Percentiles rank a stretch among this genome's conserved stretches.
These are phyloP conservation scores for Platismatia glauca DNA, from an alignment of 495 filamentous ascomycete species.

Conservation along the genomic window DNA sequence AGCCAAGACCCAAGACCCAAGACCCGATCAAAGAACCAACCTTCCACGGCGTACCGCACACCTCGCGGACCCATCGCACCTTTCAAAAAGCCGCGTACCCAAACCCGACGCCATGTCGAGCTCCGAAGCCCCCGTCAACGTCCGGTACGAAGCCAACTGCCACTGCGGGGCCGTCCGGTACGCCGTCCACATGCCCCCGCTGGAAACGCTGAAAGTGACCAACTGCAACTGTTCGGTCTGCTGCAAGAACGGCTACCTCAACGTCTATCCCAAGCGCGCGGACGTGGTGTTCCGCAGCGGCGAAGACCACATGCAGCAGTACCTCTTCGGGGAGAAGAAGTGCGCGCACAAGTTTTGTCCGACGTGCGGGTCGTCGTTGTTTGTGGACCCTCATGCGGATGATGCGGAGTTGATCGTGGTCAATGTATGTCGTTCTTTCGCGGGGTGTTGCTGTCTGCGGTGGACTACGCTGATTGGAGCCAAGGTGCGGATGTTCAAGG, in stretches of 20 bases:
- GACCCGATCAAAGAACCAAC: no score
- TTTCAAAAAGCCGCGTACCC: no score
- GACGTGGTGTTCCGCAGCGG: slow-evolving; percentile 26
- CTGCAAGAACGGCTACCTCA: slow-evolving; percentile 34
- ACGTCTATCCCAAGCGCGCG: slow-evolving; percentile 27
- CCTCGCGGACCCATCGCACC: no score
- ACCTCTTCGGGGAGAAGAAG: slow-evolving; percentile 23
- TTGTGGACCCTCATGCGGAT: slow-evolving; percentile 5
- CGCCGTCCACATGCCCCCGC: slow-evolving; percentile 20
- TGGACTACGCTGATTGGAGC: slow-evolving; percentile 1
- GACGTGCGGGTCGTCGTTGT: slow-evolving; percentile 25
- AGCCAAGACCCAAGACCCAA: no score
- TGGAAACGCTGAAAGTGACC: slow-evolving; percentile 23
- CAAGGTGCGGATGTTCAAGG: slow-evolving; percentile 29
- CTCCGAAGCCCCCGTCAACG: background rate
- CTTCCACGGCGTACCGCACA: no score
- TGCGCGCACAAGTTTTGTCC: slow-evolving; percentile 28
- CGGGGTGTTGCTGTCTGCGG: no score
- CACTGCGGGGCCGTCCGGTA: slow-evolving; percentile 18
- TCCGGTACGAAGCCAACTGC: slow-evolving; percentile 23
- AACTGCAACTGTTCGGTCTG: slow-evolving; percentile 39
- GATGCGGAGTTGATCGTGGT: slow-evolving; percentile 16
- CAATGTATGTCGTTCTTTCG: slow-evolving; percentile 21
- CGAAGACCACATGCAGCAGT: slow-evolving; percentile 22
- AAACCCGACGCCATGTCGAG: background rate